Evolutionary conservation across 805 yeast species (phyloP).

Genomic region (Dipodascus albidus): DNA sequence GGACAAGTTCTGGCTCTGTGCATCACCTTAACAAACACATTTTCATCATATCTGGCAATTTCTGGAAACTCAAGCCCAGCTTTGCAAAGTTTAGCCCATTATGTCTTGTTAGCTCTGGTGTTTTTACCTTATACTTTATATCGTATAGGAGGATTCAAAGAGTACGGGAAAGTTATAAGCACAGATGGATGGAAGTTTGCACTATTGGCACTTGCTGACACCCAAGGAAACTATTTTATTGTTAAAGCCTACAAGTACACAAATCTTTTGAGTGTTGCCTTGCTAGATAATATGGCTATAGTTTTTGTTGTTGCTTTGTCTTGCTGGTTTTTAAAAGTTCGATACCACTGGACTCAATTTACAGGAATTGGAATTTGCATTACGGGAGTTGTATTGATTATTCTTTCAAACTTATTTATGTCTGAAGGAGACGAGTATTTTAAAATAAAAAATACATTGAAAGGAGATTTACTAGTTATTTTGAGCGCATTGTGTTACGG

Average conservation of each 20-base stretch:
- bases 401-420: constrained; percentile 30
- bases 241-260: constrained; percentile 36
- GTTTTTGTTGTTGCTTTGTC: constrained; percentile 33
- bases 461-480: constrained; percentile 34
- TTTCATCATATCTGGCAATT: constrained; percentile 30
- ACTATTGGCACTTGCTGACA: constrained; percentile 34
- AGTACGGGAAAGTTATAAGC: constrained; percentile 22
- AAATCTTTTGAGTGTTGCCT: constrained; percentile 31
- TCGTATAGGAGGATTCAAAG: constrained; percentile 25
- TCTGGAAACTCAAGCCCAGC: constrained; percentile 32
- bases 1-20: constrained; percentile 33
- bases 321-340: constrained; percentile 30
- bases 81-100: constrained; percentile 32
- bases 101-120: constrained; percentile 27
- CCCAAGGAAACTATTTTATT: constrained; percentile 36
- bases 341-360: constrained; percentile 35
- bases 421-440: constrained; percentile 26
- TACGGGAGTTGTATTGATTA: constrained; percentile 32
- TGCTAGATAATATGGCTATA: constrained; percentile 36
- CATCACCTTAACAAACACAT: constrained; percentile 32
- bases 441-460: constrained; percentile 29
- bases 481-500: constrained; percentile 36
- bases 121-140: constrained; percentile 31
- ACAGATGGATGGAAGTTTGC: constrained; percentile 34
- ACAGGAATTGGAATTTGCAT: constrained; percentile 30